Conservation (phyloP, 192 early-diverging fungal species). For the Podila minutissima region DNA sequence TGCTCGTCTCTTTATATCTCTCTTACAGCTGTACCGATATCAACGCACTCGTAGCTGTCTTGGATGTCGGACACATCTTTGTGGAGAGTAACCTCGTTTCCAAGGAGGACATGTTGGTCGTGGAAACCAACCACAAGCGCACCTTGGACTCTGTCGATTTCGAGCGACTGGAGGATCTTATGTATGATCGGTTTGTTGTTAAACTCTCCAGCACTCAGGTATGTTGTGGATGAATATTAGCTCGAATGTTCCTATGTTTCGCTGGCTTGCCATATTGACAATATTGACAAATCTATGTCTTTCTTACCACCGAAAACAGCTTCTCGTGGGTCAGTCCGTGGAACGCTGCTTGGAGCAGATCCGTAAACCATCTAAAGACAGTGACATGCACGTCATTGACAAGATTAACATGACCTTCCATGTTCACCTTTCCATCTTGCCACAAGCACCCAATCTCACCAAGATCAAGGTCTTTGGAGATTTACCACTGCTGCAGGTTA, state of each 20-base stretch:
- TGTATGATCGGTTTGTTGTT: slow-evolving; percentile 94
- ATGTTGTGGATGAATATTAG: neutral
- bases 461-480: slow-evolving; percentile 81
- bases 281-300: neutral
- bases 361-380: slow-evolving; percentile 59
- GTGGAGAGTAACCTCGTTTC: slow-evolving; percentile 87
- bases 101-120: slow-evolving; percentile 68
- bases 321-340: slow-evolving; percentile 81
- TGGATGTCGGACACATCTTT: slow-evolving; percentile 94
- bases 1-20: slow-evolving; percentile 1
- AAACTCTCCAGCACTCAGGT: slow-evolving; percentile 85
- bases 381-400: slow-evolving; percentile 85
- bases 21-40: slow-evolving; percentile 57
- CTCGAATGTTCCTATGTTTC: neutral
- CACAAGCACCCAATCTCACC: slow-evolving; percentile 77
- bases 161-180: slow-evolving; percentile 74
- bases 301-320: slow-evolving; percentile 15
- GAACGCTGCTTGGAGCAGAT: slow-evolving; percentile 77
- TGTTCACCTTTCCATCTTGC: slow-evolving; percentile 87
- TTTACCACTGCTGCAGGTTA: slow-evolving; percentile 85
- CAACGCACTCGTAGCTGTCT: slow-evolving; percentile 77
- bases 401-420: slow-evolving; percentile 85
- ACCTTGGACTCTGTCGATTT: slow-evolving; percentile 73
- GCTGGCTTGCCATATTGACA: neutral
- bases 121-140: slow-evolving; percentile 74